Base-by-base conservation (phyloP, 768 basidiomycete species). In the Psilocybe cubensis region DNA sequence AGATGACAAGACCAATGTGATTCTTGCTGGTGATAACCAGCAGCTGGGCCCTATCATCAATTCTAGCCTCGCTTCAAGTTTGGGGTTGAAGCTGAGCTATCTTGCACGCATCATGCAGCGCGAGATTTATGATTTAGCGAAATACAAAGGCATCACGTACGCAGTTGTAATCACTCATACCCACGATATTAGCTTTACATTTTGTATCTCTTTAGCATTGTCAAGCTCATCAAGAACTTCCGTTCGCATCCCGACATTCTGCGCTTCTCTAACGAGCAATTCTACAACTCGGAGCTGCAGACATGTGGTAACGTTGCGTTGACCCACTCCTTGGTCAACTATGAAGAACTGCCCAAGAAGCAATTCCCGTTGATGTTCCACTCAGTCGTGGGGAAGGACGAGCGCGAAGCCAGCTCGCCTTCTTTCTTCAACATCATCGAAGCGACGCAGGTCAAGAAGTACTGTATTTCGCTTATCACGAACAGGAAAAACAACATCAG, bases 351-450 rank as follows among this genome's bases (percentile, higher is more conserved):
- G 9, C 75, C 75, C 1, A 76, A 63, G 46, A 74, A 67, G 43
- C 68, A 72, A 11, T 86, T 85, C 70, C 86, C 86, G 0, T 67
- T 87, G 27, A 69, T 87, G 8, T 85, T 87, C 71, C 80, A 86
- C 64, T 78, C 74, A 3, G 73, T 86, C 17, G 46, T 75, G 4
- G 86, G 86, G 5, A 78, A 79, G 47, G 86, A 87, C 63, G 70
- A 79, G 11, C 77, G 79, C 5, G 85, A 88, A 63, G 72, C 74
- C 2, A 74, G 73, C 0, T 86, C 84, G 0, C 86, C 86, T 12
- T 86, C 84, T 0, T 87, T 83, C 72, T 88, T 87, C 73, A 88
- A 88, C 58, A 75, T 80, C 49, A 75, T 79, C 38, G 86, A 87
- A 65, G 80, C 74, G 0, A 74, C 76, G 10, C 66, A 75, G 23